phyloP scores from a whole-genome alignment of 148 eudicot species.

The Fagopyrum homotropicum region DNA sequence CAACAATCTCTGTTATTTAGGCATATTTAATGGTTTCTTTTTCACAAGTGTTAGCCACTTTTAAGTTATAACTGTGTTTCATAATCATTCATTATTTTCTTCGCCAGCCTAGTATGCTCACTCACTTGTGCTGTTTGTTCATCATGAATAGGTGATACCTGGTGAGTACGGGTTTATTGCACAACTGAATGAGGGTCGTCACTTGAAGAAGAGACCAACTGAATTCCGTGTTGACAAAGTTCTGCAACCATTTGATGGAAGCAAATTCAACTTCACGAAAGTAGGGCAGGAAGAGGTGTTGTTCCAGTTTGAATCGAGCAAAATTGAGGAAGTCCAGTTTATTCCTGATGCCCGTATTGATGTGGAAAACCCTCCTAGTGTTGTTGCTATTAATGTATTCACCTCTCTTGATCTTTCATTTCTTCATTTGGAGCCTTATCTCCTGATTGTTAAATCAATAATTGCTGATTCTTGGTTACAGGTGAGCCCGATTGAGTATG shows the following conservation, averaged over 20 bases:
- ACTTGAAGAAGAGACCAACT: slow-evolving; percentile 83
- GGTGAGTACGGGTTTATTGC: slow-evolving; percentile 78
- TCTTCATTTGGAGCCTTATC: background rate
- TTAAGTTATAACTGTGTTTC: background rate
- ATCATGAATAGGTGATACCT: slow-evolving; percentile 23
- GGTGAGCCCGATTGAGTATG: slow-evolving; percentile 97
- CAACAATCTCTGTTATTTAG: background rate
- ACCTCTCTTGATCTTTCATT: background rate
- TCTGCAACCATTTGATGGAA: slow-evolving; percentile 77
- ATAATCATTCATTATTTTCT: background rate
- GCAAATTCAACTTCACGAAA: slow-evolving; percentile 80
- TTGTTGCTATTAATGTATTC: slow-evolving; percentile 78
- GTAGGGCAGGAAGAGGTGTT: slow-evolving; percentile 90
- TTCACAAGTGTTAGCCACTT: background rate
- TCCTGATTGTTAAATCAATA: background rate
- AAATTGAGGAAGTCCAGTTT: slow-evolving; percentile 34
- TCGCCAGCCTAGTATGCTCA: background rate
- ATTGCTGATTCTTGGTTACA: slow-evolving; percentile 18
- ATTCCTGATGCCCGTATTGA: slow-evolving; percentile 36
- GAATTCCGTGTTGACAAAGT: slow-evolving; percentile 86
- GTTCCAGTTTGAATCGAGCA: slow-evolving; percentile 58
- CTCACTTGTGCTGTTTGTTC: background rate
- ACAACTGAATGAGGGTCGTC: slow-evolving; percentile 87
- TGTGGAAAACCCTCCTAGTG: slow-evolving; percentile 50
- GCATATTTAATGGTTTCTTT: background rate